Base-by-base conservation (phyloP, 257 asterid species). In the Ilex asprella region DNA sequence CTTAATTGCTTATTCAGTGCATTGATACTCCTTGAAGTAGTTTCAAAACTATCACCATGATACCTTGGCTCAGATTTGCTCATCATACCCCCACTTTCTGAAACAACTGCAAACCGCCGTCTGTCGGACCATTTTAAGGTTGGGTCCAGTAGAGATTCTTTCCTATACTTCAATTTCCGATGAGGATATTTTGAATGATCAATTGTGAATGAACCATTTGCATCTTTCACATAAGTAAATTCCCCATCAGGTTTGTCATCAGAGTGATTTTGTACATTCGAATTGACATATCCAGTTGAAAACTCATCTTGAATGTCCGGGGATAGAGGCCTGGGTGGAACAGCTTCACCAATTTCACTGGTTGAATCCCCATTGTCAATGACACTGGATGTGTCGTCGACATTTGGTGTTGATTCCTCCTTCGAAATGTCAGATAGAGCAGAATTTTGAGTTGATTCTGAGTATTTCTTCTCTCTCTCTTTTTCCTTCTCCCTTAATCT, bases 401-500 rank as follows among this genome's bases (percentile, higher is more conserved):
- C 49, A 39, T 64, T 72, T 49, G 71, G 59, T 43, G 80, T 56
- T 65, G 76, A 60, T 64, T 72, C 85, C 78, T 59, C 79, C 66
- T 83, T 73, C 43, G 67, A 30, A 76, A 60, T 73, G 71, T 77
- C 86, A 62, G 77, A 39, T 21, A 61, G 71, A 70, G 39, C 75
- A 51, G 77, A 58, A 69, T 74, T 74, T 41, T 72, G 63, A 71
- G 63, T 76, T 70, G 85, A 58, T 49, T 77, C 79, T 15, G 75
- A 68, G 72, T 70, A 58, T 67, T 75, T 85, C 72, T 76, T 89
- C 70, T 87, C 97, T 69, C 69, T 80, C 65, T 71, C 79, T 75
- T 68, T 91, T 67, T 87, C 99, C 72, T 79, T 89, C 67, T 78
- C 96, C 76, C 86, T 82, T 63, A 89, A 73, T 72, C 97, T 86